Evolutionary conservation across 495 filamentous ascomycete genomes (phyloP).

Genomic region (Cercophora scortea): DNA sequence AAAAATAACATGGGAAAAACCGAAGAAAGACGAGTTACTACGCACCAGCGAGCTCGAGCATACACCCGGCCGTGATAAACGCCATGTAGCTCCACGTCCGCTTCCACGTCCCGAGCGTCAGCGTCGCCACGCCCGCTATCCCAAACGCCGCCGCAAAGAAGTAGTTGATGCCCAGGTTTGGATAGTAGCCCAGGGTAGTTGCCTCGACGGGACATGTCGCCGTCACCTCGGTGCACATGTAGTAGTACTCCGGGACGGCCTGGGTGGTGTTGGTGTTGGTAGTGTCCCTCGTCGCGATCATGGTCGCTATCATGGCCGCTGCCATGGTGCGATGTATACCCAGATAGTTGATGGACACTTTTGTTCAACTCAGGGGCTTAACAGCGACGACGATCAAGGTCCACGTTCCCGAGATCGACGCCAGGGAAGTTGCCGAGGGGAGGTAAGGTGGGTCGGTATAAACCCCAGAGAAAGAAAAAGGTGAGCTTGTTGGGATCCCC

Average conservation of each 20-base stretch:
- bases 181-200: constrained; percentile 62
- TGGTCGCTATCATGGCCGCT: background rate
- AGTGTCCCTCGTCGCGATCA: background rate
- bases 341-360: background rate
- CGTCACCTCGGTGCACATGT: constrained; percentile 40
- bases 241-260: constrained; percentile 18
- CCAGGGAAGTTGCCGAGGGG: too few species aligned
- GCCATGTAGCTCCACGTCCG: constrained; percentile 54
- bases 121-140: constrained; percentile 36
- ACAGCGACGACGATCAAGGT: too few species aligned
- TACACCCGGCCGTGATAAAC: constrained; percentile 41
- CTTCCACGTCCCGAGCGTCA: constrained; percentile 46
- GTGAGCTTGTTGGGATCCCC: too few species aligned
- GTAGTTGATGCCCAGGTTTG: constrained; percentile 52
- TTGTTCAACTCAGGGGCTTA: too few species aligned
- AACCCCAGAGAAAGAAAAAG: too few species aligned
- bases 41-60: constrained; percentile 30
- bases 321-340: background rate
- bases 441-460: too few species aligned
- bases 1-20: too few species aligned
- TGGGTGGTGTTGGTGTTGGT: background rate
- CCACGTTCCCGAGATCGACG: too few species aligned
- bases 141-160: constrained; percentile 54
- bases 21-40: constrained; percentile 1
- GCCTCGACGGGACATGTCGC: constrained; percentile 47